Evolutionary conservation across 441 rosid genomes (phyloP).

Genomic region (Pelargonium australe): DNA sequence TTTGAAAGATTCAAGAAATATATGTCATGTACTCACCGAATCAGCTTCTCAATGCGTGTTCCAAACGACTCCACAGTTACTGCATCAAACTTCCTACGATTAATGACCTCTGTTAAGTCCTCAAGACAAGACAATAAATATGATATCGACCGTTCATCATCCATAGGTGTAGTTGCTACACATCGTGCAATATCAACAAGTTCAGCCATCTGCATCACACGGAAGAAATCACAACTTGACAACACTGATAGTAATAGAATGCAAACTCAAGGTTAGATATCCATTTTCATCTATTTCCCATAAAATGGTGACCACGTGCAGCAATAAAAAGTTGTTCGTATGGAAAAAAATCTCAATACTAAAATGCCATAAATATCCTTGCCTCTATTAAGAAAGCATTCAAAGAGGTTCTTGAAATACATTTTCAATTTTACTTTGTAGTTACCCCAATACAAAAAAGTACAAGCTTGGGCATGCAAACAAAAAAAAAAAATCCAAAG

Average conservation of each 20-base stretch:
- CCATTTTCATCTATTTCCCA: too few species aligned
- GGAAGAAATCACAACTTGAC: constrained; percentile 24
- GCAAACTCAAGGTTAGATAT: background rate
- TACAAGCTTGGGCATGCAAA: too few species aligned
- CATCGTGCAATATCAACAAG: constrained; percentile 97
- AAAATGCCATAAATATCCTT: constrained; percentile 5
- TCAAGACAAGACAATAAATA: constrained; percentile 78
- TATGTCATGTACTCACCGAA: constrained; percentile 46
- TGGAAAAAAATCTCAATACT: background rate
- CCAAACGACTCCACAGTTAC: constrained; percentile 96
- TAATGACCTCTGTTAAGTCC: constrained; percentile 71
- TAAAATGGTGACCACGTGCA: too few species aligned
- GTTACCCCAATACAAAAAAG: background rate
- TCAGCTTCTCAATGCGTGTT: constrained; percentile 86
- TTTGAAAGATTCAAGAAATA: constrained; percentile 11
- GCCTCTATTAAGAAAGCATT: background rate
- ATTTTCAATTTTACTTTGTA: background rate
- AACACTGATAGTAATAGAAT: background rate
- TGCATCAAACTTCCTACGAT: constrained; percentile 85
- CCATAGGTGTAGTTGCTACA: constrained; percentile 71
- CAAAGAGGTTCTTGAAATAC: constrained; percentile 5
- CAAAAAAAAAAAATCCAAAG: too few species aligned
- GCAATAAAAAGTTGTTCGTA: too few species aligned
- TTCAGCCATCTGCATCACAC: constrained; percentile 71
- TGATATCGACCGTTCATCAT: constrained; percentile 63